Evolutionary conservation across 177 flowering plant species (phyloP), one percentile per base, ranked within the genome.

Genomic region (Vitis hybrid): DNA sequence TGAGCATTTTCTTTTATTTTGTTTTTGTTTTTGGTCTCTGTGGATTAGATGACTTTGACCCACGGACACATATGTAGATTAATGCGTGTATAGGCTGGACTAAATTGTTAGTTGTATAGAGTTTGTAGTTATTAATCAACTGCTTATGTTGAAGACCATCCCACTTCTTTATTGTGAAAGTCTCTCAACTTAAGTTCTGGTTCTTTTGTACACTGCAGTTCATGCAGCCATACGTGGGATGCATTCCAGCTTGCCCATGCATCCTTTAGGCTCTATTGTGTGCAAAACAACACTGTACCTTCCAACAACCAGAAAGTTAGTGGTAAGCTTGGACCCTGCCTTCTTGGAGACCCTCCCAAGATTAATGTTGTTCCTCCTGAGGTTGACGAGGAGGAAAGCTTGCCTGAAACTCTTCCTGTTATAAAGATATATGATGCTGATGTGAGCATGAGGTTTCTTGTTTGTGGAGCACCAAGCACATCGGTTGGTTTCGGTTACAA

Each of bases 201-300:
- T 26, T 26, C 30, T 26, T 26, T 26, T 26, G 30, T 26, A 26
- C 30, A 15, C 65, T 79, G 80, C 87, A 96, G 99, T 81, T 89
- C 99, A 4, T 81, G 84, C 30, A 81, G 89, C 72, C 98, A 96
- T 83, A 81, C 89, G 56, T 96, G 99, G 97, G 99, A 96, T 83
- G 92, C 92, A 14, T 96, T 96, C 80, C 98, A 88, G 72, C 91
- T 96, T 74, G 99, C 98, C 9, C 80, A 83, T 67, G 97, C 99
- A 62, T 93, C 98, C 61, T 92, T 85, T 72, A 84, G 91, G 77
- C 83, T 96, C 10, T 89, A 89, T 75, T 93, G 94, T 76, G 75
- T 82, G 9, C 76, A 83, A 49, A 92, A 87, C 83, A 82, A 81
- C 71, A 70, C 56, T 32, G 85, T 71, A 26, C 57, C 72, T 77